These are phyloP conservation scores for Biscogniauxia mediterranea DNA, from an alignment of 2,329 filamentous ascomycete species.

Conservation along the genomic window DNA sequence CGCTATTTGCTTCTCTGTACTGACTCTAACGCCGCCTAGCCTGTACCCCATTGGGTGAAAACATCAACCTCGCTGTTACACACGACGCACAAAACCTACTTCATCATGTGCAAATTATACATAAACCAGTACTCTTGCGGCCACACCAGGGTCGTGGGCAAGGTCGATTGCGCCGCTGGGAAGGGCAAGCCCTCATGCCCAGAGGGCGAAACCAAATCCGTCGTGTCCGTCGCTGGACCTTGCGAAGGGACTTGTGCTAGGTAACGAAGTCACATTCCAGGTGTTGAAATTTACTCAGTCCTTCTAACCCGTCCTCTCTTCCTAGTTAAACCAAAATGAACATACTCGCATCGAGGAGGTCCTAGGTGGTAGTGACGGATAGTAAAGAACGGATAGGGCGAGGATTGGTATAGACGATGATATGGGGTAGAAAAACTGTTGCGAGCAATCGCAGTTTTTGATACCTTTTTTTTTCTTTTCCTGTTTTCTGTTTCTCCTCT, in stretches of 20 bases:
- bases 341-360: not conserved
- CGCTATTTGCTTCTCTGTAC: not conserved
- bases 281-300: not conserved
- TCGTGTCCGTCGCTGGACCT: not conserved
- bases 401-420: conserved; percentile 11
- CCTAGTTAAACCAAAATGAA: not conserved
- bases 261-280: not conserved
- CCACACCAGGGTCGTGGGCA: conserved; percentile 10
- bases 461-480: conserved; percentile 15
- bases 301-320: not conserved
- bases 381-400: conserved; percentile 6
- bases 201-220: not conserved
- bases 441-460: conserved; percentile 29
- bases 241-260: not conserved
- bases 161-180: conserved; percentile 10
- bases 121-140: conserved; percentile 23
- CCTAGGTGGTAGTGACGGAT: conserved; percentile 1
- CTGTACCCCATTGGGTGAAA: not conserved
- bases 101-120: conserved; percentile 27
- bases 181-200: not conserved
- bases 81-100: not conserved
- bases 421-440: conserved; percentile 23
- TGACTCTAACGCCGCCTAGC: conserved; percentile 1
- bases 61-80: not conserved
- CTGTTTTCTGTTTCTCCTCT: conserved; percentile 12